A percentile compares a stretch with the other conserved stretches of the same genome.
phyloP scores from a whole-genome alignment of 768 basidiomycete species.

The Chalciporus chontae region DNA sequence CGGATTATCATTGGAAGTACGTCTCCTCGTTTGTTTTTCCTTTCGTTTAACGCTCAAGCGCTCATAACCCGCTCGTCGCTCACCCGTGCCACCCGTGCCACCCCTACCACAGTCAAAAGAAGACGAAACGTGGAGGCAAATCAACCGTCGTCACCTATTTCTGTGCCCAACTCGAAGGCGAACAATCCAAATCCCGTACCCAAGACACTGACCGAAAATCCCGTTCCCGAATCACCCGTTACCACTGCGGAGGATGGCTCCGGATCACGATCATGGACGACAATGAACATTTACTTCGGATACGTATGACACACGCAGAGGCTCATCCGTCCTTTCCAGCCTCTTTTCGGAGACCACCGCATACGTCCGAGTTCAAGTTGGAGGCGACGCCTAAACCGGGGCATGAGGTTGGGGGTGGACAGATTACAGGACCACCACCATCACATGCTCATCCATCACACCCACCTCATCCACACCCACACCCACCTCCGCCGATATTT shows the following conservation, averaged over 20 bases:
- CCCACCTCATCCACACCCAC: conserved; percentile 17
- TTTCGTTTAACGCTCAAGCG: background rate
- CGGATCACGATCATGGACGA: conserved; percentile 37
- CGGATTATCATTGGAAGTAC: conserved; percentile 35
- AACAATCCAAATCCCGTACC: conserved; percentile 33
- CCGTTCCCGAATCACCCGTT: conserved; percentile 32
- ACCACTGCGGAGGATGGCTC: conserved; percentile 34
- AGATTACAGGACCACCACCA: conserved; percentile 5
- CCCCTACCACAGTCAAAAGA: conserved; percentile 33
- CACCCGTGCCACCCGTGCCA: no score
- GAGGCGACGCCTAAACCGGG: conserved; percentile 27
- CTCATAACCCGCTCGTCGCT: background rate
- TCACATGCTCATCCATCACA: conserved; percentile 19
- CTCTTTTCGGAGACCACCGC: conserved; percentile 30
- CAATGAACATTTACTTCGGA: conserved; percentile 32
- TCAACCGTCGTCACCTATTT: conserved; percentile 36
- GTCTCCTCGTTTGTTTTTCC: conserved; percentile 6
- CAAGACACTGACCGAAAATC: conserved; percentile 33
- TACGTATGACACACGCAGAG: conserved; percentile 35
- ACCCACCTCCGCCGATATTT: conserved; percentile 26
- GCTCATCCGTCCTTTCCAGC: conserved; percentile 32
- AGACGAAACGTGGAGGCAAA: conserved; percentile 33
- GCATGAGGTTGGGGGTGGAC: background rate
- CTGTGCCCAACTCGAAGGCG: conserved; percentile 33
- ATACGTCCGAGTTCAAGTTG: conserved; percentile 33